Percentiles rank a stretch among this genome's conserved stretches.
These are phyloP conservation scores for Bacidia gigantensis DNA, from an alignment of 495 filamentous ascomycete genomes.

Conservation along the genomic window DNA sequence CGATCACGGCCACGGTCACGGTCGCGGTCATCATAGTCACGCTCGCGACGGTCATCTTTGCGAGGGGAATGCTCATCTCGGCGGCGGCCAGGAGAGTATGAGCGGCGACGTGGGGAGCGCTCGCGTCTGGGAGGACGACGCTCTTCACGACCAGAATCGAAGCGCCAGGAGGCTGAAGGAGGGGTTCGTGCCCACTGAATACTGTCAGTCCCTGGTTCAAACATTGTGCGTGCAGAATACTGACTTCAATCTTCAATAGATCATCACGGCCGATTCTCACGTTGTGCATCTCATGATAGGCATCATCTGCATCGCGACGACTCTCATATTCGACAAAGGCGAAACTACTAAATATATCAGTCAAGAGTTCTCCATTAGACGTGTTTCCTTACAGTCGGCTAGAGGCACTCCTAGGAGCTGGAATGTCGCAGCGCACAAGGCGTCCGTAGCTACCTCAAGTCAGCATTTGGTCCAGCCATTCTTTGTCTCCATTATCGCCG, in stretches of 20 bases:
- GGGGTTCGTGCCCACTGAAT: constrained; percentile 92
- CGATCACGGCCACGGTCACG: background rate
- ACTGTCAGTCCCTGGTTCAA: constrained; percentile 11
- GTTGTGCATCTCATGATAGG: constrained; percentile 99
- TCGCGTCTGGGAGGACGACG: constrained; percentile 42
- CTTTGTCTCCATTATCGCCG: background rate
- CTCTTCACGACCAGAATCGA: constrained; percentile 70
- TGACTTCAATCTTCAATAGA: constrained; percentile 92
- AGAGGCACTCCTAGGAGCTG: constrained; percentile 80
- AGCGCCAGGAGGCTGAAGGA: constrained; percentile 96
- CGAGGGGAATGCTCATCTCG: constrained; percentile 79
- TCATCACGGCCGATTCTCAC: constrained; percentile 96
- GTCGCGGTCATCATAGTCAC: constrained; percentile 43
- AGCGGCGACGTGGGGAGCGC: constrained; percentile 65
- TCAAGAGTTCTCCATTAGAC: background rate
- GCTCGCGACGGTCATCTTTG: constrained; percentile 78
- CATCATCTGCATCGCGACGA: constrained; percentile 96
- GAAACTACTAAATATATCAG: constrained; percentile 47
- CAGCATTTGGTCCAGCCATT: background rate
- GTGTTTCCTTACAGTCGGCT: constrained; percentile 72
- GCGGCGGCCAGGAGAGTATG: constrained; percentile 58
- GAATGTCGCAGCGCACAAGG: constrained; percentile 97
- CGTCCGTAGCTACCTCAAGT: constrained; percentile 65
- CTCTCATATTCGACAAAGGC: constrained; percentile 99
- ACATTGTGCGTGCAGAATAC: background rate